Evolutionary conservation across 371 early-diverging fungal species (phyloP), one percentile per base, ranked within the genome.

Genomic region (Mortierella sp.): DNA sequence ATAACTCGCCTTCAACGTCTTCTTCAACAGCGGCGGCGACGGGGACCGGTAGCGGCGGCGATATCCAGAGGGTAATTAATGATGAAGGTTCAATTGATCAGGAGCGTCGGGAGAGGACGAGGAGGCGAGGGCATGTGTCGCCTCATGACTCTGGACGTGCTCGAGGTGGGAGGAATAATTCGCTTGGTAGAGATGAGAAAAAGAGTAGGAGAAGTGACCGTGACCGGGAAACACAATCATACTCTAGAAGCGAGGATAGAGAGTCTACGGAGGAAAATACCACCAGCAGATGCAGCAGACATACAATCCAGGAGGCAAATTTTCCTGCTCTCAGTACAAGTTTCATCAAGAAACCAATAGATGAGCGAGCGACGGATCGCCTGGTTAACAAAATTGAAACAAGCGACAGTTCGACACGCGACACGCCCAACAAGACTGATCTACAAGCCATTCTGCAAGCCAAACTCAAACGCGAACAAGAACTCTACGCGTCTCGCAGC

Each of bases 401-500:
- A n/a, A 0, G 27, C 56, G 8, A 56, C 27, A 56, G 56, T 12
- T 56, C 60, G 14, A 58, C 27, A 41, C 55, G 18, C 35, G 41
- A 7, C 70, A 16, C 14, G 21, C 14, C 41, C 58, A 11, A 55
- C 51, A 35, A 44, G 21, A 32, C 55, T 44, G 76, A 43, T n/a
- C 44, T 82, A 5, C 55, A 44, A 2, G 60, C 70, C 14, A 65
- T 75, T 12, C 74, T 82, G 51, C 68, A 49, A 55, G 75, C 72
- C 24, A 82, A 75, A 44, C 60, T 82, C 51, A 46, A 78, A 51
- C 78, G 76, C 41, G 83, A 82, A 72, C 78, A 68, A 24, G 75
- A 71, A 0, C 65, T 82, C n/a, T 82, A 82, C 51, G 41, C 49
- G 24, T 65, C 78, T 4, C 54, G 70, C 35, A 43, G 58, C n/a